phyloP scores from a whole-genome alignment of 768 basidiomycete species.

The Strobilomyces echinocephalus region DNA sequence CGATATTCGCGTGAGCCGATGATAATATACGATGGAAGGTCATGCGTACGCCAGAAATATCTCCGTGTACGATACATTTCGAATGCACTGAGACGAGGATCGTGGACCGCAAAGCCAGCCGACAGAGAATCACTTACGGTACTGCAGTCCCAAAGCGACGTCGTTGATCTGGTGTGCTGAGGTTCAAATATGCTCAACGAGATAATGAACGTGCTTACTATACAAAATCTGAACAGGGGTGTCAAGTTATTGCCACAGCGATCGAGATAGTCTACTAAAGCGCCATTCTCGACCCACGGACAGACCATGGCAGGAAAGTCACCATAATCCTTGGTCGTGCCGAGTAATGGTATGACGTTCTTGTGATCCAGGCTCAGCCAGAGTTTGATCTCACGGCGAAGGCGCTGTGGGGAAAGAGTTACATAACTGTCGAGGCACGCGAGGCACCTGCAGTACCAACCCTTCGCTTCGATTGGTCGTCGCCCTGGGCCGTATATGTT shows the following conservation, averaged over 20 bases:
- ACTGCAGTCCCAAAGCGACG: slow-evolving; percentile 25
- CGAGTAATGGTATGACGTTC: slow-evolving; percentile 30
- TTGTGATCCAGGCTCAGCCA: slow-evolving; percentile 29
- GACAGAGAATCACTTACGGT: slow-evolving; percentile 9
- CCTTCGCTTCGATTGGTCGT: slow-evolving; percentile 13
- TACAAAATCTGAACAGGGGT: slow-evolving; percentile 4
- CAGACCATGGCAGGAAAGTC: slow-evolving; percentile 30
- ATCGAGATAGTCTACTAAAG: slow-evolving; percentile 23
- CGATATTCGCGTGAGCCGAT: not conserved
- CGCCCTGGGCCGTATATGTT: slow-evolving; percentile 13
- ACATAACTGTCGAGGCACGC: not conserved
- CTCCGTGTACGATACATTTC: slow-evolving; percentile 20
- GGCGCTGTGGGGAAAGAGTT: slow-evolving; percentile 10
- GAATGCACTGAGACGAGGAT: slow-evolving; percentile 18
- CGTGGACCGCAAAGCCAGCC: not conserved
- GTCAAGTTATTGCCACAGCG: slow-evolving; percentile 11
- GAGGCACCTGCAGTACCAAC: not conserved
- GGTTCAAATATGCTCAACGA: not conserved
- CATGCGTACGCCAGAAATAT: slow-evolving; percentile 26
- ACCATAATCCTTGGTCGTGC: slow-evolving; percentile 26
- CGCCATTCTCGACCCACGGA: slow-evolving; percentile 31
- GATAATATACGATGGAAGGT: not conserved
- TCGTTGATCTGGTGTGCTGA: slow-evolving; percentile 18
- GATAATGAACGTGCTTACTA: slow-evolving; percentile 9
- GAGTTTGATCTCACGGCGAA: slow-evolving; percentile 27